Base-by-base conservation (phyloP, 1,284 basidiomycete species). In the Abortiporus biennis region DNA sequence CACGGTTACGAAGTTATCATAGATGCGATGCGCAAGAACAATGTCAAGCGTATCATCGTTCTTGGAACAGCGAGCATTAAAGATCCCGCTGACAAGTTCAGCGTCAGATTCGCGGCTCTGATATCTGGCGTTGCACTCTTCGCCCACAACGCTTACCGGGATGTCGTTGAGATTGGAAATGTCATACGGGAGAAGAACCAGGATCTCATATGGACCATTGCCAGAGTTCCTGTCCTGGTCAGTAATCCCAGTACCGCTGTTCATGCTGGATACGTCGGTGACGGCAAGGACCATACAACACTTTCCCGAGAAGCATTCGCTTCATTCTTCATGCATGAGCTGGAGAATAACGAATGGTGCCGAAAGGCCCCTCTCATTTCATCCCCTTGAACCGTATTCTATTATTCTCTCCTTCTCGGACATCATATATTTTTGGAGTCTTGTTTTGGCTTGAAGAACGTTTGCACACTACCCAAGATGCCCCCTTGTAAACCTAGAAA, bases 11-110 rank as follows among this genome's bases (percentile, higher is more conserved):
- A 62, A 12, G 49, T 63, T 31, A 53, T 86, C 50, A 67, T 85
- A 48, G 65, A 67, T 20, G 43, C 68, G 41, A 83, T 85, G 80
- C 62, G 66, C 37, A 55, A 65, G 25, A 62, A 66, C 25, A 54
- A 60, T 20, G 65, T 84, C 45, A 72, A 66, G 38, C 75, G 83
- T 3, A 66, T 86, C 51, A 71, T 86, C 40, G 68, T 70, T 15
- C 72, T 86, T 13, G 80, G 79, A 8, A 84, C 84, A 1, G 61
- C 76, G 4, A 81, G 79, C 40, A 79, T 79, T 47, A 63, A 62
- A 32, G 82, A 85, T 58, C 66, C 71, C 20, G 58, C 68, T 41
- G 84, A 85, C 62, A 71, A 71, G 48, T 73, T 64, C 50, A 78
- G 68, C 57, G 38, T 69, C 30, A 59, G 61, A 15, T 81, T 76